Percentiles rank a stretch among this genome's conserved stretches.
phyloP scores from a whole-genome alignment of 2,329 filamentous ascomycete species.

The Chaetomium sp. region DNA sequence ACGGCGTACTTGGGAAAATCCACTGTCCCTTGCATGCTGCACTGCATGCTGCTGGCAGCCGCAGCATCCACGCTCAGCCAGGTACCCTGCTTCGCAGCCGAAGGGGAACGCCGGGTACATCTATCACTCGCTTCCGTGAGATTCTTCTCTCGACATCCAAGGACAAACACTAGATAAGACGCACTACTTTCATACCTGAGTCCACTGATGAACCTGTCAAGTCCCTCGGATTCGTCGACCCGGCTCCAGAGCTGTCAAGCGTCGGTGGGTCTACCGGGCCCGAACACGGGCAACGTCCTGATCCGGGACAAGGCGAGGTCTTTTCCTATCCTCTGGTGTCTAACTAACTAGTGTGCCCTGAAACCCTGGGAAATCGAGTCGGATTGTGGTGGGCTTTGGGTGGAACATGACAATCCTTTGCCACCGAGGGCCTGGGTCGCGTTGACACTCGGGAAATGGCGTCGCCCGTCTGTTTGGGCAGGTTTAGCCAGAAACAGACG shows the following conservation, averaged over 20 bases:
- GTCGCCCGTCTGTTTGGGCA: slow-evolving; percentile 17
- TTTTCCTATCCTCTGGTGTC: slow-evolving; percentile 20
- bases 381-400: slow-evolving; percentile 7
- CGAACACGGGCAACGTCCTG: slow-evolving; percentile 27
- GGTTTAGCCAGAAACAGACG: slow-evolving; percentile 19
- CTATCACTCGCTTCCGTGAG: neutral
- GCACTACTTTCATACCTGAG: too few species aligned
- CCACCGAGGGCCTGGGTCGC: slow-evolving; percentile 29
- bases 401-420: slow-evolving; percentile 26
- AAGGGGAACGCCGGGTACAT: neutral
- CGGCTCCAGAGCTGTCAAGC: slow-evolving; percentile 25
- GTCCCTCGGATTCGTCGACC: slow-evolving; percentile 23
- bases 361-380: slow-evolving; percentile 27
- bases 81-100: slow-evolving; percentile 22
- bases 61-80: slow-evolving; percentile 25
- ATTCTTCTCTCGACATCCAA: neutral
- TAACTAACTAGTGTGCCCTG: neutral
- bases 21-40: slow-evolving; percentile 27
- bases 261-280: slow-evolving; percentile 24
- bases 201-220: neutral
- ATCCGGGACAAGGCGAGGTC: slow-evolving; percentile 19
- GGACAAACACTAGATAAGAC: too few species aligned
- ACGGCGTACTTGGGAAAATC: neutral
- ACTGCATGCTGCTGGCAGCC: slow-evolving; percentile 18
- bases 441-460: slow-evolving; percentile 9